Evolutionary conservation across 2,329 filamentous ascomycete genomes (phyloP).

Genomic region (Aspergillus neotritici): DNA sequence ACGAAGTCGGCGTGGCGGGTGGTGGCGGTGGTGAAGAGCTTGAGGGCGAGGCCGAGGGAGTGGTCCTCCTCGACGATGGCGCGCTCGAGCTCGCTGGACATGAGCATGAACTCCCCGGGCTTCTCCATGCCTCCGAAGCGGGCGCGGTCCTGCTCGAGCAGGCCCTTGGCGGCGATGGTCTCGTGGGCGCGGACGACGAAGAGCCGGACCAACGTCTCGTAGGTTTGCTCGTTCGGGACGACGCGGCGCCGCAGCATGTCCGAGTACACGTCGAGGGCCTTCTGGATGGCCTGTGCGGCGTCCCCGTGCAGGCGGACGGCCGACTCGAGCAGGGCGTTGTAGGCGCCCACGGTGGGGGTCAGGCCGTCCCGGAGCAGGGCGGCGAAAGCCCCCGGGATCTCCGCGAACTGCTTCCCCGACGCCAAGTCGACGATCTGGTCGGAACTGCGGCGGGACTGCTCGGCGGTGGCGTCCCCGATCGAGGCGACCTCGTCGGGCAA

Average conservation of each 20-base stretch:
- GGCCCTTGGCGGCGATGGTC: slow-evolving; percentile 64
- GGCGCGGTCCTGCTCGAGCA: slow-evolving; percentile 71
- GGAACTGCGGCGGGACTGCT: slow-evolving; percentile 64
- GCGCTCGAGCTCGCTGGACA: slow-evolving; percentile 79
- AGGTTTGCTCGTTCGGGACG: slow-evolving; percentile 75
- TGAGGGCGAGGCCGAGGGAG: slow-evolving; percentile 75
- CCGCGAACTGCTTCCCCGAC: slow-evolving; percentile 66
- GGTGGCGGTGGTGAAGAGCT: slow-evolving; percentile 74
- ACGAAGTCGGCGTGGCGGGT: slow-evolving; percentile 53
- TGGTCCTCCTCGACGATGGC: slow-evolving; percentile 83
- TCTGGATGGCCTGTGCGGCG: slow-evolving; percentile 78
- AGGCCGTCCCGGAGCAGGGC: slow-evolving; percentile 78
- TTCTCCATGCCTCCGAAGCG: slow-evolving; percentile 83
- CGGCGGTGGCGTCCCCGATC: slow-evolving; percentile 47
- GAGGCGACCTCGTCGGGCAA: slow-evolving; percentile 34
- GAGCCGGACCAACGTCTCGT: slow-evolving; percentile 77
- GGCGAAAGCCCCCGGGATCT: slow-evolving; percentile 89
- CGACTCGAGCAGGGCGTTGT: slow-evolving; percentile 82
- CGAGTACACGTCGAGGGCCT: slow-evolving; percentile 89
- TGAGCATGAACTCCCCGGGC: slow-evolving; percentile 78
- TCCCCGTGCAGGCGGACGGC: slow-evolving; percentile 75
- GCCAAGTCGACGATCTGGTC: slow-evolving; percentile 72
- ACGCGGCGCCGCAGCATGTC: slow-evolving; percentile 90
- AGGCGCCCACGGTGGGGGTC: slow-evolving; percentile 75
- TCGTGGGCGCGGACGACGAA: slow-evolving; percentile 76